Percentiles rank a stretch among this genome's conserved stretches.
Conservation (phyloP, 805 yeast species). For the Komagataella pastoris region DNA sequence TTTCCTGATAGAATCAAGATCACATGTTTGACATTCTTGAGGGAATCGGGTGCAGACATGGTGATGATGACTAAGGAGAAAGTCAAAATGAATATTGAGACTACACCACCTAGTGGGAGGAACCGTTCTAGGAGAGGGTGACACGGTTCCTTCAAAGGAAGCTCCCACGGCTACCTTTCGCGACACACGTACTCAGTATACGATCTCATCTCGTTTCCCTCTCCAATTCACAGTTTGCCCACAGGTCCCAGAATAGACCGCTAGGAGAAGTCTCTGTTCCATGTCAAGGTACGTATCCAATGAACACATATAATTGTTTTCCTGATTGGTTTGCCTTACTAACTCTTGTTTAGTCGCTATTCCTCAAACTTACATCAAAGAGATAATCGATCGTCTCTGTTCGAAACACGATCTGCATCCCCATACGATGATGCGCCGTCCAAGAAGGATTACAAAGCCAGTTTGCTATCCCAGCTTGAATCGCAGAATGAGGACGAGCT, state of each 20-base stretch:
- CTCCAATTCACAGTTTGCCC: not conserved
- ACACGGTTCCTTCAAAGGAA: too few species aligned
- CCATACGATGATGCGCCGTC: slow-evolving; percentile 23
- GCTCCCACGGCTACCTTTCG: not conserved
- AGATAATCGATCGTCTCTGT: slow-evolving; percentile 5
- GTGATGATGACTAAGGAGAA: slow-evolving; percentile 9
- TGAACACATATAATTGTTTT: slow-evolving; percentile 3
- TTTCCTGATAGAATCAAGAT: slow-evolving; percentile 81
- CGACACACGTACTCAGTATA: not conserved
- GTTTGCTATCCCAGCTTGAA: slow-evolving; percentile 45
- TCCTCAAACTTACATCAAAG: slow-evolving; percentile 17
- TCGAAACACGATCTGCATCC: slow-evolving; percentile 18
- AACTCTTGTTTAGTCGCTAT: slow-evolving; percentile 11
- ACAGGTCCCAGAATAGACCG: not conserved
- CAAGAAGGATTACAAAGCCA: slow-evolving; percentile 31
- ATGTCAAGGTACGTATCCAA: not conserved
- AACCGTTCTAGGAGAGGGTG: too few species aligned
- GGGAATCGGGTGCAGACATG: slow-evolving; percentile 7
- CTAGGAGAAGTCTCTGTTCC: not conserved
- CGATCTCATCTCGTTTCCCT: not conserved
- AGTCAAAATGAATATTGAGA: not conserved
- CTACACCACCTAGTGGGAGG: not conserved
- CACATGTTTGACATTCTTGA: slow-evolving; percentile 53
- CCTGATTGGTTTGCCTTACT: not conserved
- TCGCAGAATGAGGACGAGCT: slow-evolving; percentile 53